These are phyloP conservation scores for Cyberlindnera subsufficiens DNA, from an alignment of 805 yeast species.

Conservation along the genomic window DNA sequence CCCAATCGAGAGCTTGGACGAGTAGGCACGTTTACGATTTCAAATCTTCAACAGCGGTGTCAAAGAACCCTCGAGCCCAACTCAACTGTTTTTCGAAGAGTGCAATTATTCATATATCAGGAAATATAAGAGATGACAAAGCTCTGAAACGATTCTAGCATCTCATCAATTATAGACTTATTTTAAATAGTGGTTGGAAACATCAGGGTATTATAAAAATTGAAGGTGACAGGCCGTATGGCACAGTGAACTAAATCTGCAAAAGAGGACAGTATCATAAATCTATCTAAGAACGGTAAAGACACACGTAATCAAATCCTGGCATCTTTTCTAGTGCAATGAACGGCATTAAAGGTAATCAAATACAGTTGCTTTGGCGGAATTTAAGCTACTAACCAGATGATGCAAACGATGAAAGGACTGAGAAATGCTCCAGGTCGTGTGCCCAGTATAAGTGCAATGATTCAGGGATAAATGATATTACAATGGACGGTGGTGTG, in stretches of 20 bases:
- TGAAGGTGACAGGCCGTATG: slow-evolving; percentile 90
- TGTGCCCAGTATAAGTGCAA: slow-evolving; percentile 36
- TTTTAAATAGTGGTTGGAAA: no score
- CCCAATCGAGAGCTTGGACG: slow-evolving; percentile 85
- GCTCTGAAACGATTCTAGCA: no score
- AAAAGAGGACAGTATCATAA: slow-evolving; percentile 2
- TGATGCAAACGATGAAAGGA: slow-evolving; percentile 53
- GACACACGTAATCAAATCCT: slow-evolving; percentile 62
- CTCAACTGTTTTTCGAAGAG: no score
- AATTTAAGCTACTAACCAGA: slow-evolving; percentile 59
- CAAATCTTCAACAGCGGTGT: slow-evolving; percentile 93
- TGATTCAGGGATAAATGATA: no score
- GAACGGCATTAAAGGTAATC: slow-evolving; percentile 62
- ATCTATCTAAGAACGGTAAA: slow-evolving; percentile 44
- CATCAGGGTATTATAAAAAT: no score
- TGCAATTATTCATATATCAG: slow-evolving; percentile 84
- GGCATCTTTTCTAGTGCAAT: slow-evolving; percentile 61
- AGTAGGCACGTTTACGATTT: slow-evolving; percentile 89
- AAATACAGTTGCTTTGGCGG: slow-evolving; percentile 33
- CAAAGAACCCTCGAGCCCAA: slow-evolving; percentile 89
- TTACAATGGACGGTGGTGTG: no score
- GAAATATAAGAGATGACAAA: no score
- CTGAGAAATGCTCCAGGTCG: slow-evolving; percentile 41
- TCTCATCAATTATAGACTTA: no score
- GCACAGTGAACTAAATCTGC: slow-evolving; percentile 57